These are phyloP conservation scores for Macadamia tetraphylla DNA, from an alignment of 164 flowering plant genomes.

Conservation along the genomic window DNA sequence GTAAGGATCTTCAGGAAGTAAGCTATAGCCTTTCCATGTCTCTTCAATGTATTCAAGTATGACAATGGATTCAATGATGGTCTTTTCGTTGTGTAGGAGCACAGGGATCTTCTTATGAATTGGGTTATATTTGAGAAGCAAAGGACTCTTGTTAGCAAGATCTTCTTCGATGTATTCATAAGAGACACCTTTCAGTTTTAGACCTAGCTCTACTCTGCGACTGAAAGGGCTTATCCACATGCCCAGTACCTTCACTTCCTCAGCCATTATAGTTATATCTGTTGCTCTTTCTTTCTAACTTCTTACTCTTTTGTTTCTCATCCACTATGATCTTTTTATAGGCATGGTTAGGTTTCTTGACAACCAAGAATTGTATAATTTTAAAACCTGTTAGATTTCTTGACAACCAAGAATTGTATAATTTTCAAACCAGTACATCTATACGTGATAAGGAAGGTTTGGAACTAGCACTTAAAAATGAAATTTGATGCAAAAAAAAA, in stretches of 20 bases:
- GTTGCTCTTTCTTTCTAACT: too few species aligned
- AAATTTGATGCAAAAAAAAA: too few species aligned
- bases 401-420: too few species aligned
- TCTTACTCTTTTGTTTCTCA: too few species aligned
- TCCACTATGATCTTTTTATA: too few species aligned
- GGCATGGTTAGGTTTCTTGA: too few species aligned
- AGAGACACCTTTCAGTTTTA: slow-evolving; percentile 29
- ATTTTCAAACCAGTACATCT: too few species aligned
- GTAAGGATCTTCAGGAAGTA: background rate
- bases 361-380: too few species aligned
- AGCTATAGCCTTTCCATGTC: background rate
- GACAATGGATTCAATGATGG: slow-evolving; percentile 10
- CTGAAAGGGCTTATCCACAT: slow-evolving; percentile 24
- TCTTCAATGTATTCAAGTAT: background rate
- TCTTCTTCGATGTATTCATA: slow-evolving; percentile 28
- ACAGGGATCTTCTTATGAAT: slow-evolving; percentile 7
- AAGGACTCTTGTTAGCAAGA: slow-evolving; percentile 26
- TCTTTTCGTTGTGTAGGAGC: slow-evolving; percentile 34
- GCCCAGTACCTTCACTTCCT: slow-evolving; percentile 28
- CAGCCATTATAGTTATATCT: background rate
- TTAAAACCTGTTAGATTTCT: too few species aligned
- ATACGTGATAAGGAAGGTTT: too few species aligned
- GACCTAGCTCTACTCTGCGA: slow-evolving; percentile 26
- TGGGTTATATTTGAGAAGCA: slow-evolving; percentile 12
- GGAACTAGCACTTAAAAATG: too few species aligned